Conservation (phyloP, 345 rosid species). For the Gynandropsis gynandra region DNA sequence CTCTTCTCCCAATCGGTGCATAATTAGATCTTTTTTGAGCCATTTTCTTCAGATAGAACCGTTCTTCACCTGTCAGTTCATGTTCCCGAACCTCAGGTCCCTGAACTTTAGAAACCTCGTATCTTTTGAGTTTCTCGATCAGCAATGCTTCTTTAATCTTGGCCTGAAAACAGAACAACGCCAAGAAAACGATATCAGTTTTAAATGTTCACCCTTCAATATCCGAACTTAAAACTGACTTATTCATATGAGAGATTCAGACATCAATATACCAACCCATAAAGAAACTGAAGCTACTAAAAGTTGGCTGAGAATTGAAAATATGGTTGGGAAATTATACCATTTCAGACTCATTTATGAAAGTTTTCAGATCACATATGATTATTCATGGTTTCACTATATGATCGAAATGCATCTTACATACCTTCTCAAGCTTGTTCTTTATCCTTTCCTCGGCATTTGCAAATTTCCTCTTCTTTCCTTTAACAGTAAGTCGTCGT, state of each 20-base stretch:
- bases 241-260: too few species aligned
- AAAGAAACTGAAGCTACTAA: neutral
- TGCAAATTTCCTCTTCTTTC: slow-evolving; percentile 61
- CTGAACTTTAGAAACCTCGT: slow-evolving; percentile 70
- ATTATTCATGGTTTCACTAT: neutral
- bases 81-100: slow-evolving; percentile 78
- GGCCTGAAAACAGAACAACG: slow-evolving; percentile 38
- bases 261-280: neutral
- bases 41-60: slow-evolving; percentile 71
- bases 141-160: slow-evolving; percentile 76
- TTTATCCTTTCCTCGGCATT: slow-evolving; percentile 72
- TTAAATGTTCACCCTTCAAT: too few species aligned
- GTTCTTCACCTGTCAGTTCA: slow-evolving; percentile 76
- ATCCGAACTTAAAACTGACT: too few species aligned
- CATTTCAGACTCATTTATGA: neutral
- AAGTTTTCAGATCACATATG: too few species aligned
- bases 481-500: slow-evolving; percentile 51
- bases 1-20: slow-evolving; percentile 81
- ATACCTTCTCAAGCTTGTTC: slow-evolving; percentile 74
- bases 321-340: too few species aligned
- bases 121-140: slow-evolving; percentile 71
- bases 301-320: neutral
- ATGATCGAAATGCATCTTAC: neutral
- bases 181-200: neutral
- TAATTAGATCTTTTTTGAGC: slow-evolving; percentile 85